Base-by-base conservation (phyloP, 768 basidiomycete genomes). In the Punctularia strigosozonata region DNA sequence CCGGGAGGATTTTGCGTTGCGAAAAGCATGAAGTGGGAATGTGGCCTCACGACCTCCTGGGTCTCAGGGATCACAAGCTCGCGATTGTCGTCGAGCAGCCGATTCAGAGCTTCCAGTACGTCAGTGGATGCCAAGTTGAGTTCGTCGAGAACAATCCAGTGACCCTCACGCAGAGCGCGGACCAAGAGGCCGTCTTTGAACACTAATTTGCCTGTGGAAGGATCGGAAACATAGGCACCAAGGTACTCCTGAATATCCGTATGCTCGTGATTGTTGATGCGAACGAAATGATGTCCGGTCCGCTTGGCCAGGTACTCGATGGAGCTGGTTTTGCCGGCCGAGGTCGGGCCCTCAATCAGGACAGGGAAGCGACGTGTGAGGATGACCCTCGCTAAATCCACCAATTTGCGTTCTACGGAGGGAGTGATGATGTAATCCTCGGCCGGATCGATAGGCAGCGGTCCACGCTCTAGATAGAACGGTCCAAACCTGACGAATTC, bases 241-340 rank as follows among this genome's bases (percentile, higher is more conserved):
- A 98, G 70, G 53, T 99, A 99, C 55, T 99, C 95, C 53, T 99
- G 95, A 36, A 99, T 95, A 53, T 99, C 95, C 4, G 95, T 99
- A 53, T 98, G 95, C 46, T 99, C 95, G 61, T 99, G 95, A 51
- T 99, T 99, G 64, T 99, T 99, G 69, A 99, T 97, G 28, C 95
- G 86, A 22, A 99, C 79, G 58, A 97, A 98, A 25, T 73, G 77
- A 63, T 99, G 95, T 0, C 95, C 94, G 0, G 91, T 95, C 40
- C 84, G 71, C 44, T 75, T 76, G 4, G 95, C 94, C 21, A 99
- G 73, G 57, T 92, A 98, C 60, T 97, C 92, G 32, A 99, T 78
- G 1, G 94, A 87, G 49, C 88, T 91, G 2, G 95, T 99, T 66
- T 99, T 99, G 26, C 95, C 95, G 41, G 82, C 85, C 1, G 95